phyloP scores from a whole-genome alignment of 2,329 filamentous ascomycete species.

The Trichophyton equinum region DNA sequence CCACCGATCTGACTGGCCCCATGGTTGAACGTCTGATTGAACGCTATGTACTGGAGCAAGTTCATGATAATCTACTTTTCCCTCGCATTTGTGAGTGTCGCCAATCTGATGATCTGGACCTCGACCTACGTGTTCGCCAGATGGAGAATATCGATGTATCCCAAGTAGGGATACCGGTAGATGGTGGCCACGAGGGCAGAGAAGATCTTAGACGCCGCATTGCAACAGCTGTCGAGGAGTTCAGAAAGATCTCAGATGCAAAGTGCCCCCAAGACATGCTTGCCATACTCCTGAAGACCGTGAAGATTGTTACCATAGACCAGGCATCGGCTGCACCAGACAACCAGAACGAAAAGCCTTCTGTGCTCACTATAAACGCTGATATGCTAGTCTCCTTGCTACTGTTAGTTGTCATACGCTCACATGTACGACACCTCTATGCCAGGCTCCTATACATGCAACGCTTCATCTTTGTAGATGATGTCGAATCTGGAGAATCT shows the following conservation, averaged over 20 bases:
- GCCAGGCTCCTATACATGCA: constrained; percentile 88
- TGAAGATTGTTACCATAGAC: constrained; percentile 64
- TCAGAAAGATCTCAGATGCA: constrained; percentile 68
- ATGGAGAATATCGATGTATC: constrained; percentile 92
- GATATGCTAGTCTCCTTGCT: constrained; percentile 87
- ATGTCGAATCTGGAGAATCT: constrained; percentile 91
- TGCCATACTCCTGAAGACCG: constrained; percentile 61
- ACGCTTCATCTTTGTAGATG: constrained; percentile 94
- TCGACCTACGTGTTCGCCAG: constrained; percentile 79
- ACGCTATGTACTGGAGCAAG: constrained; percentile 82
- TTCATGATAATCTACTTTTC: constrained; percentile 75
- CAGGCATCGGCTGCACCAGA: constrained; percentile 21
- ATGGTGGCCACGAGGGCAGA: constrained; percentile 65
- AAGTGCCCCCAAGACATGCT: constrained; percentile 83
- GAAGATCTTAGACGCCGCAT: constrained; percentile 67
- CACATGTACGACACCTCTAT: constrained; percentile 75
- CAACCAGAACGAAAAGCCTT: constrained; percentile 35
- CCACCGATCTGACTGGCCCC: constrained; percentile 84
- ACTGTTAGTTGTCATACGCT: constrained; percentile 81
- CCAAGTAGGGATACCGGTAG: constrained; percentile 79
- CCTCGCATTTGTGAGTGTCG: constrained; percentile 67
- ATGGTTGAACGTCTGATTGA: constrained; percentile 90
- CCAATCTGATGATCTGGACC: constrained; percentile 67
- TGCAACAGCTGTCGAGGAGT: constrained; percentile 69
- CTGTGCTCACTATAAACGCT: constrained; percentile 59